Conservation (phyloP, 345 rosid genomes). For the Euphorbia pulcherrima region DNA sequence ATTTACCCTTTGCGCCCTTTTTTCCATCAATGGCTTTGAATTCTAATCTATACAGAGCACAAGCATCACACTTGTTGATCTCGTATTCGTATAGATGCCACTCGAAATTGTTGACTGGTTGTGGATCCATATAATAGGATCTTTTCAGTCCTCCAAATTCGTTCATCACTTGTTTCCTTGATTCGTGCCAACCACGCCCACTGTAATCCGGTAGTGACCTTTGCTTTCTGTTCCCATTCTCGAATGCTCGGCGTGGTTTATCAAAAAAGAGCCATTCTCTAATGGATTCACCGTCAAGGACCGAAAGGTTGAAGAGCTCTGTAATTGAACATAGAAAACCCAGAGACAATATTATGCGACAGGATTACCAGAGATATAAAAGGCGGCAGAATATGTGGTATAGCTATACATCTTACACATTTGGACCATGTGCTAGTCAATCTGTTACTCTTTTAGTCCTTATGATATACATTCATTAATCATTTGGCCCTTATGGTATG, state of each 20-base stretch:
- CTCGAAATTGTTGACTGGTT: conserved; percentile 79
- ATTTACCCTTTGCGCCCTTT: conserved; percentile 72
- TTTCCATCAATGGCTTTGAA: conserved; percentile 91
- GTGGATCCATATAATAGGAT: conserved; percentile 99
- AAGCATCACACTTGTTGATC: conserved; percentile 85
- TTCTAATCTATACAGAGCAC: conserved; percentile 93
- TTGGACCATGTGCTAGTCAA: no score
- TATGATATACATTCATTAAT: no score
- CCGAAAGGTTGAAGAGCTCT: conserved; percentile 91
- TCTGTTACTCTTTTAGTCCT: no score
- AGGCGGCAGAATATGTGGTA: no score
- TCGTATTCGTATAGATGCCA: conserved; percentile 99
- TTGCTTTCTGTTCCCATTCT: conserved; percentile 96
- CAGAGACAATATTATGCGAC: conserved; percentile 1
- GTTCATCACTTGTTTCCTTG: conserved; percentile 92
- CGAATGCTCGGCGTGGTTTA: conserved; percentile 94
- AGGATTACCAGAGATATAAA: conserved; percentile 1
- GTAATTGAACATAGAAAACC: conserved; percentile 20
- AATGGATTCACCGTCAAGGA: conserved; percentile 80
- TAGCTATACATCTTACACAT: no score
- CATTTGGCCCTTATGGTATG: no score
- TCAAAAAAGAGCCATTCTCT: conserved; percentile 99
- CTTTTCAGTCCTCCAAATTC: conserved; percentile 90
- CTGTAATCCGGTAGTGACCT: conserved; percentile 95
- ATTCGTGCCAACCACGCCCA: conserved; percentile 99